Evolutionary conservation across 176 grass and related monocot species (phyloP), one percentile per base, ranked within the genome.

Genomic region (Aegilops sharonensis): DNA sequence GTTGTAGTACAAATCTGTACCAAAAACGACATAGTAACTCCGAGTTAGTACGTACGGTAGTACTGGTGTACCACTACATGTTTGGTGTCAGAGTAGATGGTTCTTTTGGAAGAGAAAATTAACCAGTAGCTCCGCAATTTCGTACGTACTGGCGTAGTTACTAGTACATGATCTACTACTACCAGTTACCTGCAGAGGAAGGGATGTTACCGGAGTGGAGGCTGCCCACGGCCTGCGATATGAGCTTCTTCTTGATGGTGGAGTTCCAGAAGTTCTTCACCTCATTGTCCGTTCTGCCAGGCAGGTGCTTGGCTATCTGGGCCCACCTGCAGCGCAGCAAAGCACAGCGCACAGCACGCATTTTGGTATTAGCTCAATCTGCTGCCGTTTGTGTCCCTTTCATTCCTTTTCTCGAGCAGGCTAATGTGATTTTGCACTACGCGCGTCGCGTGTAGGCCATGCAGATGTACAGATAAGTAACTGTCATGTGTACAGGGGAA

Each of bases 181-280:
- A 54, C 5, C 50, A 54, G 50, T 80, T 82, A 78, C 79, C 79
- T 72, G 79, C 79, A 34, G 57, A 37, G 72, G 72, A 91, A 88
- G 81, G 77, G 59, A 90, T 64, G 50, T 75, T 91, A 75, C 85
- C 67, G 14, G 75, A 45, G 83, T 91, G 90, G 31, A 91, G 90
- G 83, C 83, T 88, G 65, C 86, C 84, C 65, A 95, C 87, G 35
- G 93, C 93, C 77, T 89, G 90, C 14, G 93, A 87, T 40, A 90
- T 87, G 86, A 98, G 88, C 88, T 98, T 98, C 89, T 98, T 98
- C 88, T 98, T 98, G 61, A 98, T 94, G 72, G 93, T 95, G 52
- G 96, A 98, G 85, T 98, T 98, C 93, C 96, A 98, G 14, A 95
- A 98, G 72, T 98, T 98, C 93, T 98, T 98, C 35, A 98, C 96